Percentiles rank a stretch among this genome's conserved stretches.
These are phyloP conservation scores for Pseudomassariella vexata DNA, from an alignment of 2,329 filamentous ascomycete species.

Conservation along the genomic window DNA sequence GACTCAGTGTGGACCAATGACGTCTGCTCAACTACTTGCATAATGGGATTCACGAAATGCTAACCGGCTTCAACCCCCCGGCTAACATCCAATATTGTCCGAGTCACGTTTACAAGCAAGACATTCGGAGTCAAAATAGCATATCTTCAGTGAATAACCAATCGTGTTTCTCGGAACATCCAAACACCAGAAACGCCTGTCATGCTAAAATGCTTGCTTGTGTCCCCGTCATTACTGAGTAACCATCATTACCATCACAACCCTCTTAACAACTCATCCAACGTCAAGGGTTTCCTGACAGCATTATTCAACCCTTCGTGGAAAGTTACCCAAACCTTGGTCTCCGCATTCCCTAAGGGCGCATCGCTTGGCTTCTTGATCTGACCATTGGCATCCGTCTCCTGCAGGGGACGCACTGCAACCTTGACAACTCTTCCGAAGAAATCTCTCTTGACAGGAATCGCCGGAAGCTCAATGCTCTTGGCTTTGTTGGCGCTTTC, in stretches of 20 bases:
- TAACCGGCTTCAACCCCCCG: too few species aligned
- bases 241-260: constrained; percentile 29
- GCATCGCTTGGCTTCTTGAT: constrained; percentile 20
- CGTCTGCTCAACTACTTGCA: too few species aligned
- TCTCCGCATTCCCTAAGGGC: constrained; percentile 32
- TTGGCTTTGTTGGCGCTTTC: constrained; percentile 30
- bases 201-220: too few species aligned
- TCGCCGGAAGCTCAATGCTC: constrained; percentile 23
- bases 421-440: constrained; percentile 30
- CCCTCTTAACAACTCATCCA: constrained; percentile 62
- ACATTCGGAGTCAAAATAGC: too few species aligned
- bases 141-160: too few species aligned
- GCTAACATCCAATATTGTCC: too few species aligned
- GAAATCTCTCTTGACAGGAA: constrained; percentile 33
- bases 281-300: constrained; percentile 66
- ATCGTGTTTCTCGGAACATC: too few species aligned
- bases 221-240: too few species aligned
- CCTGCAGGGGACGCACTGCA: constrained; percentile 24
- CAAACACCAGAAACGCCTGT: too few species aligned
- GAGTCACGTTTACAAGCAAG: too few species aligned
- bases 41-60: too few species aligned
- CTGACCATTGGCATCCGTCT: constrained; percentile 29
- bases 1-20: too few species aligned
- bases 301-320: constrained; percentile 77
- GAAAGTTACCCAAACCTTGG: constrained; percentile 67